Evolutionary conservation across 148 eudicot species (phyloP).

Genomic region (Cornus florida): DNA sequence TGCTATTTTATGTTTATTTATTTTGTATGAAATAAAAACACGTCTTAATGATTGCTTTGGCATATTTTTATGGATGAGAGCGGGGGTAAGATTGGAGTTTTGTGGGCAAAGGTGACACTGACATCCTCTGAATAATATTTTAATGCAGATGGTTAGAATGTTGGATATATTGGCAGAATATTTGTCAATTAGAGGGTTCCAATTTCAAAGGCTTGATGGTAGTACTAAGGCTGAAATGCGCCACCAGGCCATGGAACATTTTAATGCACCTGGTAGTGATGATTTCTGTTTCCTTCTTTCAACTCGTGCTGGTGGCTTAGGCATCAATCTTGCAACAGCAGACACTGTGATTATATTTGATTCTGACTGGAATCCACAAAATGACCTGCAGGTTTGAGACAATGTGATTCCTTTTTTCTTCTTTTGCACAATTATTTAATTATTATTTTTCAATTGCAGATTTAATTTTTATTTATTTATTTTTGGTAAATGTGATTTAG

Average conservation of each 20-base stretch:
- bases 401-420: background rate
- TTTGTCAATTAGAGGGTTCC: constrained; percentile 90
- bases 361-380: constrained; percentile 99
- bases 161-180: constrained; percentile 97
- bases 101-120: background rate
- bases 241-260: constrained; percentile 99
- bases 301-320: constrained; percentile 99
- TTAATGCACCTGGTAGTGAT: constrained; percentile 99
- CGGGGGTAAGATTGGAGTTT: background rate
- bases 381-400: constrained; percentile 81
- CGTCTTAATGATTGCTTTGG: background rate
- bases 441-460: background rate
- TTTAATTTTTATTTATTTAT: background rate
- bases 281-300: constrained; percentile 99
- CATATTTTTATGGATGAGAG: background rate
- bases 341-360: constrained; percentile 99
- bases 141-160: constrained; percentile 96
- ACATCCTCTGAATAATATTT: background rate
- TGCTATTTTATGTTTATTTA: too few species aligned
- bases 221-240: constrained; percentile 96
- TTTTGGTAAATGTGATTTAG: background rate
- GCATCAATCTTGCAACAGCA: constrained; percentile 97
- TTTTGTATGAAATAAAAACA: too few species aligned
- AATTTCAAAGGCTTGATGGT: constrained; percentile 96
- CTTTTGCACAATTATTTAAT: background rate